Conservation (phyloP, 2,329 filamentous ascomycete genomes). For the Ramularia endophylla region DNA sequence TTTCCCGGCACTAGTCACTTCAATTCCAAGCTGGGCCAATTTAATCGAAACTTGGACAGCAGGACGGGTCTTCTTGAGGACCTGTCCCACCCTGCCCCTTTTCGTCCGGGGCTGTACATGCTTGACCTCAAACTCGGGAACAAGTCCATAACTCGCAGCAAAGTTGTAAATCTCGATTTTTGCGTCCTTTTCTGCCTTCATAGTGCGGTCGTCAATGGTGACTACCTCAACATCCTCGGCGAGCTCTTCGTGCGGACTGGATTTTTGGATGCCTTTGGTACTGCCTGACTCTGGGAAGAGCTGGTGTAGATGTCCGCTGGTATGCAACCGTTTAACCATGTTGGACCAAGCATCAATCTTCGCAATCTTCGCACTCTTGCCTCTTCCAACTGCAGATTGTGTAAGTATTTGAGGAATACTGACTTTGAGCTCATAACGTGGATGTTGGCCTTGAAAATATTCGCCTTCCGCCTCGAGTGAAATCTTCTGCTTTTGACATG, state of each 20-base stretch:
- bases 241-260: neutral
- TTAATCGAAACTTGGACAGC: conserved; percentile 20
- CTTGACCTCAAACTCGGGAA: conserved; percentile 25
- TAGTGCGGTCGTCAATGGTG: conserved; percentile 12
- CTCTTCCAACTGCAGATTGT: conserved; percentile 10
- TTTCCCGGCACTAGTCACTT: conserved; percentile 25
- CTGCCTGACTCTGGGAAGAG: conserved; percentile 5
- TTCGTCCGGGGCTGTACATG: conserved; percentile 5
- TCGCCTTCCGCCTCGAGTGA: too few species aligned
- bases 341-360: conserved; percentile 18
- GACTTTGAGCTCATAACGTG: conserved; percentile 5
- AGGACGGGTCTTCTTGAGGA: neutral
- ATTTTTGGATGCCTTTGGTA: neutral
- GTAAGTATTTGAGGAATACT: conserved; percentile 6
- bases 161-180: conserved; percentile 37
- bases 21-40: conserved; percentile 33
- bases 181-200: conserved; percentile 22
- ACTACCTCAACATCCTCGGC: conserved; percentile 7
- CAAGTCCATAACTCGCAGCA: conserved; percentile 34
- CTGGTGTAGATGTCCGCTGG: conserved; percentile 9
- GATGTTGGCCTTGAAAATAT: neutral
- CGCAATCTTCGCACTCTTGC: conserved; percentile 8
- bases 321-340: conserved; percentile 14
- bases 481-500: conserved; percentile 2
- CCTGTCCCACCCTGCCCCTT: neutral